Base-by-base conservation (phyloP, 345 rosid genomes). In the Pistacia integerrima region DNA sequence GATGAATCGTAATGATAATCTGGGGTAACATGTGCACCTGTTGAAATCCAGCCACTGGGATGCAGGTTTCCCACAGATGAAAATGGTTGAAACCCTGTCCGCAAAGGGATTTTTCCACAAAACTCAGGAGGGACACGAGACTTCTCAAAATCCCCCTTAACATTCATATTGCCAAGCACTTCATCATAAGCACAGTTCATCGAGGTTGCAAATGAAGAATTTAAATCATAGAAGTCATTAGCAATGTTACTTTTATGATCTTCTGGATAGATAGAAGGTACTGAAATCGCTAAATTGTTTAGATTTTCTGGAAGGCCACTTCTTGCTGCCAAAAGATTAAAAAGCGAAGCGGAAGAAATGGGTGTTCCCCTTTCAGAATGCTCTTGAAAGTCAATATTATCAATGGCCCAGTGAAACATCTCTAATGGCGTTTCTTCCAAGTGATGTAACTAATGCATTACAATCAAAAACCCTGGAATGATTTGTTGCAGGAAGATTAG, bases 51-150 rank as follows among this genome's bases (percentile, higher is more conserved):
- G 49, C 81, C 79, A 70, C 72, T 78, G 14, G 88, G 84, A 75
- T 83, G 84, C 56, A 61, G 60, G 70, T 76, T 82, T 72, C 74
- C 87, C 6, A 70, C n/a, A 12, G 81, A 75, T 7, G 88, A 67
- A 76, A 65, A 81, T 11, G 83, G 76, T 38, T 90, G 92, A 79
- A 85, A 88, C 3, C 76, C 91, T 16, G 80, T 55, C 74, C 82
- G 78, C 67, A 73, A 64, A 38, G 82, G 74, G 60, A 82, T 41
- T 77, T 79, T 77, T 44, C 76, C 85, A 72, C 77, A 82, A 60
- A 82, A 79, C 63, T 81, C 85, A 25, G 72, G 71, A 66, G 84
- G 79, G 67, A 76, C 83, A 75, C 81, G 73, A 78, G 80, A 76
- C 77, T 77, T 81, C 61, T 68, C 70, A 62, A 69, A 78, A 56